Evolutionary conservation across 768 basidiomycete species (phyloP).

Genomic region (Leccinum rimulosum): DNA sequence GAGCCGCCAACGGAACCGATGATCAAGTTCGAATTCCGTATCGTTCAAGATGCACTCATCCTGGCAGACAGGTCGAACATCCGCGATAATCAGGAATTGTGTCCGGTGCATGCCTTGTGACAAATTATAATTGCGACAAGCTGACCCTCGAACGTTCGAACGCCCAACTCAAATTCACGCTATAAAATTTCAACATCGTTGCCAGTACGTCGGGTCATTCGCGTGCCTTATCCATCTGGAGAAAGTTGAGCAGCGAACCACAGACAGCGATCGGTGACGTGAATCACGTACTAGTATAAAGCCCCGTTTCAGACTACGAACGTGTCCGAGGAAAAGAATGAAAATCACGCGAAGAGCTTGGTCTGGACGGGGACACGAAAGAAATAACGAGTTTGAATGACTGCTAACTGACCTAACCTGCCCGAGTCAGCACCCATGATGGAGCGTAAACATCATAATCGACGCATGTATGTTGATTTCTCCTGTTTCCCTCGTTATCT

Average conservation of each 20-base stretch:
- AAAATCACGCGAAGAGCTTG: background rate
- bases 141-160: background rate
- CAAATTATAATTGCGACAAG: background rate
- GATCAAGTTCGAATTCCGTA: background rate
- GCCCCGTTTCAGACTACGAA: background rate
- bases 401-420: background rate
- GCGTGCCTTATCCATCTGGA: background rate
- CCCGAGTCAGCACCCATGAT: too few species aligned
- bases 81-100: background rate
- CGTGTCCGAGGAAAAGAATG: background rate
- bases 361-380: too few species aligned
- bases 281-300: background rate
- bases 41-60: background rate
- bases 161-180: background rate
- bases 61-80: background rate
- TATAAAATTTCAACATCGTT: background rate
- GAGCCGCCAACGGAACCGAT: background rate
- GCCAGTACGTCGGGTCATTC: background rate
- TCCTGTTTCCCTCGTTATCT: background rate
- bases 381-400: too few species aligned
- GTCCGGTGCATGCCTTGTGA: background rate
- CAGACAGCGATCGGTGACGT: too few species aligned
- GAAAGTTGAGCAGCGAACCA: background rate
- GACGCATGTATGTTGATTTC: background rate
- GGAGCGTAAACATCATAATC: too few species aligned